A percentile compares a stretch with the other conserved stretches of the same genome.
phyloP scores from a whole-genome alignment of 2,329 filamentous ascomycete species.

The Hypoxylon sp. region DNA sequence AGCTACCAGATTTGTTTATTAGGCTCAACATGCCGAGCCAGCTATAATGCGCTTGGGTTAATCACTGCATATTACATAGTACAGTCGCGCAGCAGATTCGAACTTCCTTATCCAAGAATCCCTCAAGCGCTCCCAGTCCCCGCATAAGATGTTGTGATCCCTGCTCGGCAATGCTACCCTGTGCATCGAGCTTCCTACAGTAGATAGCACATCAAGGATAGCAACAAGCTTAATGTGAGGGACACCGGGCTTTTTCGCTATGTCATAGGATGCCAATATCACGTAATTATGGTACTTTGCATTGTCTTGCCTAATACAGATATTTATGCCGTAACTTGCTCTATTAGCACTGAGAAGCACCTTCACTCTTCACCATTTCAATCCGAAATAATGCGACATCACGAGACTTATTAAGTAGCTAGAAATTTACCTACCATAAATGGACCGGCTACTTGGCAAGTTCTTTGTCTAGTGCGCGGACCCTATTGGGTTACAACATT shows the following conservation, averaged over 20 bases:
- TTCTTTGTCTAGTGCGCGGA: not conserved
- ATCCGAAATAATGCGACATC: constrained; percentile 10
- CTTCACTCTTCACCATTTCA: not conserved
- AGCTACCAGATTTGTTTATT: constrained; percentile 17
- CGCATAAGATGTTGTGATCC: constrained; percentile 23
- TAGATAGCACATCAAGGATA: constrained; percentile 26
- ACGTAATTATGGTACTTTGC: constrained; percentile 22
- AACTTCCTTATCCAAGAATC: constrained; percentile 34
- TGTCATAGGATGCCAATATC: constrained; percentile 15
- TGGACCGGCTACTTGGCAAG: not conserved
- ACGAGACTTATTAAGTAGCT: not conserved
- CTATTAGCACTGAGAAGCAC: not conserved
- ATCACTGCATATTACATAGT: constrained; percentile 14
- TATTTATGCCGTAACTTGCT: not conserved
- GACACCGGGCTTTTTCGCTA: constrained; percentile 1
- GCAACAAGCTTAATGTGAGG: constrained; percentile 18
- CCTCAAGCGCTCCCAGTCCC: constrained; percentile 26
- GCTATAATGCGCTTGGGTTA: constrained; percentile 11
- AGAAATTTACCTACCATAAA: not conserved
- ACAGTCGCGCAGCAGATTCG: constrained; percentile 16
- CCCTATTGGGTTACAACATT: not conserved
- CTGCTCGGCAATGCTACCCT: constrained; percentile 38
- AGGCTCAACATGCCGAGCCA: constrained; percentile 30
- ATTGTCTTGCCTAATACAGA: constrained; percentile 24
- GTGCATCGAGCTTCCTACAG: constrained; percentile 40